phyloP scores from a whole-genome alignment of 331 rosid species.

The Acacia pycnantha region DNA sequence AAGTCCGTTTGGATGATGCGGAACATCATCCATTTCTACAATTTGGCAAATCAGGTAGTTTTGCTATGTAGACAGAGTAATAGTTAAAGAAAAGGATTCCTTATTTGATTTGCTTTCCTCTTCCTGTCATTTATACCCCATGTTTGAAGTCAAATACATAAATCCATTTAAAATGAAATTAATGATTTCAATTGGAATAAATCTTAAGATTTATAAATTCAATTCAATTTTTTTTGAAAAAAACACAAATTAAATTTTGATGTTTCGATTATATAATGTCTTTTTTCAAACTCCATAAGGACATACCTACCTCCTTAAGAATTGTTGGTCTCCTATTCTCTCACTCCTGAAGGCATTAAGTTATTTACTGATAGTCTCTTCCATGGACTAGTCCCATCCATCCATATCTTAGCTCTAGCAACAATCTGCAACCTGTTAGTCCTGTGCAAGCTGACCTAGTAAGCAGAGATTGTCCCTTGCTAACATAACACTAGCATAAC shows the following conservation, averaged over 20 bases:
- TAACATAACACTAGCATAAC: neutral
- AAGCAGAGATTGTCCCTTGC: neutral
- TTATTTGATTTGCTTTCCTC: slow-evolving; percentile 1
- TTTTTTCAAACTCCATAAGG: neutral
- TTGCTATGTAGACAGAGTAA: neutral
- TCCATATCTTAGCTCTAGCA: neutral
- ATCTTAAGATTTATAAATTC: neutral
- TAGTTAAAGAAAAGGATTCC: neutral
- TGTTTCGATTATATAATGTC: neutral
- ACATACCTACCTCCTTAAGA: neutral
- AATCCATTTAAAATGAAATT: neutral
- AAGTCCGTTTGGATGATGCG: slow-evolving; percentile 99
- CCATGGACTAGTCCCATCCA: neutral
- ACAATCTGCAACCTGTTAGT: neutral
- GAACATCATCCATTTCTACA: slow-evolving; percentile 94
- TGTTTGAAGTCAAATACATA: neutral
- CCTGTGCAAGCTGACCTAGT: neutral
- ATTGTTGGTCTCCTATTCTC: neutral
- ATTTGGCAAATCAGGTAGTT: slow-evolving; percentile 93
- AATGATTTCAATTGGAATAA: neutral
- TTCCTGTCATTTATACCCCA: neutral
- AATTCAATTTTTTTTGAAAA: neutral
- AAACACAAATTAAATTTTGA: neutral
- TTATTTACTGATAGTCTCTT: neutral
- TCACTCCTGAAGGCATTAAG: neutral